Base-by-base conservation (phyloP, 164 flowering plant genomes). In the Nelumbo lutea region DNA sequence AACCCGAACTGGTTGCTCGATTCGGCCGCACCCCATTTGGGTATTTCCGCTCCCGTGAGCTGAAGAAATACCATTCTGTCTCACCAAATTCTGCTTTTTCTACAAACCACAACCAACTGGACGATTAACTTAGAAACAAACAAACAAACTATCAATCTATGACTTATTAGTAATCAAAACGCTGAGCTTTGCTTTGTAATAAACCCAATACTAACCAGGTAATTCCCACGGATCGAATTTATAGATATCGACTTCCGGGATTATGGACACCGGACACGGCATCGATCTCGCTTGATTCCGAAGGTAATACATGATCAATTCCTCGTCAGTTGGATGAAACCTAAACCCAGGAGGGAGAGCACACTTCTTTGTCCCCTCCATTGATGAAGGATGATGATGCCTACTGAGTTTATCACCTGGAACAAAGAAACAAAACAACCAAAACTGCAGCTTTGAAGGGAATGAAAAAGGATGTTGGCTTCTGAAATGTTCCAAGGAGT, bases 221-320 rank as follows among this genome's bases (percentile, higher is more conserved):
- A 93, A 75, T 63, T 93, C 84, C 98, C 98, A 93, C 1, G 98
- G 98, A 74, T 91, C 94, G 55, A 90, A 88, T 58, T 91, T 91
- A 75, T 91, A 91, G n/a, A 91, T 86, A 75, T 93, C 92, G 27
- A 93, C 80, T 68, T 93, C 96, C 0, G 95, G 86, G 71, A 93
- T 93, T 9, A 93, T 85, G 0, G 96, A 85, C 0, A 77, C 87
- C 2, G 93, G 93, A 63, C 87, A 83, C 2, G 95, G 90, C 67
- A 43, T 82, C 1, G 96, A 87, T 0, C 74, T 74, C 42, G 83
- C 85, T 68, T 89, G 90, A 71, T 93, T 88, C 59, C 68, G 75
- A 39, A 93, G 90, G 71, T 93, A 93, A 65, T 69, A 77, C 71
- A 87, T 65, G 80, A 93, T 90, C 13, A 90, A 61, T 65, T 90